Evolutionary conservation across 257 asterid genomes (phyloP), one percentile per base, ranked within the genome.

Genomic region (Solanum sparsipilum): DNA sequence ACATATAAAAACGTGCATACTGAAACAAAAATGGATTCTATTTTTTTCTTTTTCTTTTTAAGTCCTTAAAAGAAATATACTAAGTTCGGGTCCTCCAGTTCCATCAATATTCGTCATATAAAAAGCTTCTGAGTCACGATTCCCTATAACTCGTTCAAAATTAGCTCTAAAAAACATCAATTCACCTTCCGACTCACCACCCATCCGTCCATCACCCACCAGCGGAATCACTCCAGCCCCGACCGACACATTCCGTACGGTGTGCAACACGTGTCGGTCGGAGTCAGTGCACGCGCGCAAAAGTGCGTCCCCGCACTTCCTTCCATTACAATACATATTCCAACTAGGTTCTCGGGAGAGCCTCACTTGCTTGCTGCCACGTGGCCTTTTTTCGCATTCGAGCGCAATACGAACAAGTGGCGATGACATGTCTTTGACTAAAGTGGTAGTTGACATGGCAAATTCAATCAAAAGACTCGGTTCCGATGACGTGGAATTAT

Each of bases 221-320:
- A 94, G 88, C 84, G 99, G 98, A 65, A 96, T 95, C 86, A 95
- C 98, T 4, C 99, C 99, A 11, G 99, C 99, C 4, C 99, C 99
- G 1, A 94, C 95, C 1, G 99, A 92, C 7, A 96, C 96, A 35
- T 95, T 94, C 91, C 87, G 90, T 60, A 96, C 93, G 60, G 96
- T 96, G 84, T 93, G 90, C 72, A 96, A 91, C 89, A 96, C 96
- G 89, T 93, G 95, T 94, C 94, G 89, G 44, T 95, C 99, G 18
- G 95, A 93, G 52, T 92, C 97, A 5, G 92, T 84, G 36, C 96
- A 95, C 21, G 71, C 84, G 36, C 98, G 94, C 71, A 94, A 31
- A 18, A 63, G 88, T n/a, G 99, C 98, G 87, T 93, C 86, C 46
- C 99, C 99, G 20, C 95, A 91, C 90, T 94, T 95, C 89, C 94